Conservation (phyloP, 2,329 filamentous ascomycete genomes). For the Cylindrodendrum hubeiense region DNA sequence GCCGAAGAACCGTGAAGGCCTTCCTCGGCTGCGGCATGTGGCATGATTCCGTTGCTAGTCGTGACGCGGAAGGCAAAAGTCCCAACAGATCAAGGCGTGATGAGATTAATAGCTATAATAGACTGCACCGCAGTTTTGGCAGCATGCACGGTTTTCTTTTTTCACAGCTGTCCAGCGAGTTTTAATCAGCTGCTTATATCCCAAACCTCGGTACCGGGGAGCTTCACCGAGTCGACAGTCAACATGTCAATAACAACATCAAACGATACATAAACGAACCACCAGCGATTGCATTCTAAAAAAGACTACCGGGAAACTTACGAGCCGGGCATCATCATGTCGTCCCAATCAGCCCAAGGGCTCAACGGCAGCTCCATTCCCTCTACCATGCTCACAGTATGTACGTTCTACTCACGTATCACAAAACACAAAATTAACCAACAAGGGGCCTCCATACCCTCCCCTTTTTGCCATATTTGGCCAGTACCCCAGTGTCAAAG, state of each 20-base stretch:
- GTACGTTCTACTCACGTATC: background rate
- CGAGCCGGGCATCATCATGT: background rate
- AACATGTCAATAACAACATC: background rate
- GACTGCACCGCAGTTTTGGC: background rate
- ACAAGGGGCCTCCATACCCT: background rate
- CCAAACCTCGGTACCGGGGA: background rate
- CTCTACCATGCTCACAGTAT: background rate
- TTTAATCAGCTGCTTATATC: background rate
- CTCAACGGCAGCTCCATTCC: background rate
- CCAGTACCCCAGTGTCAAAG: slow-evolving; percentile 12
- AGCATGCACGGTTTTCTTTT: background rate
- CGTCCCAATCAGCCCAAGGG: background rate
- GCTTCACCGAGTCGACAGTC: background rate
- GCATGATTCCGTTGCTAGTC: background rate
- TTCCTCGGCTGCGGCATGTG: background rate
- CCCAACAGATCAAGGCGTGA: background rate
- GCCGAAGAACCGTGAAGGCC: background rate
- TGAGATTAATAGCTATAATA: background rate
- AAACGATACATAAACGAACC: background rate
- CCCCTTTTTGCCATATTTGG: background rate
- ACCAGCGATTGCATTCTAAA: background rate
- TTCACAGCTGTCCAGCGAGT: background rate
- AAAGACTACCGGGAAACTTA: background rate
- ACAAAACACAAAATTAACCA: background rate
- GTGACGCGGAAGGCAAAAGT: background rate